Conservation (phyloP, 2,329 filamentous ascomycete species). For the Apiospora aurea region DNA sequence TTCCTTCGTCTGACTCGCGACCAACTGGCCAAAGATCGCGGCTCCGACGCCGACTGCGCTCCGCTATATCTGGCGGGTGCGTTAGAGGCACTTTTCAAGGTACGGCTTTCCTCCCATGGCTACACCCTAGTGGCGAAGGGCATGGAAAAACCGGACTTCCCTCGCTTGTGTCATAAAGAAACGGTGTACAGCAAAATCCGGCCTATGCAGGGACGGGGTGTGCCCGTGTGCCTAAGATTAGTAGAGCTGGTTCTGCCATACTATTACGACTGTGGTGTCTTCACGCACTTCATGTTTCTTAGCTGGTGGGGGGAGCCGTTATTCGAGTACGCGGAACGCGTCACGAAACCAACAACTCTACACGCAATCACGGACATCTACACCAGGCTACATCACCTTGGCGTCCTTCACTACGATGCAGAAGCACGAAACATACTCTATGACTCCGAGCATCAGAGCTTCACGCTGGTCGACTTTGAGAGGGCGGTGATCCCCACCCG, state of each 20-base stretch:
- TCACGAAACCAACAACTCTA: slow-evolving; percentile 26
- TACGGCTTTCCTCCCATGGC: slow-evolving; percentile 43
- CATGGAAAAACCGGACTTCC: slow-evolving; percentile 37
- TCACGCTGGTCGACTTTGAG: slow-evolving; percentile 46
- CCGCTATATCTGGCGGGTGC: slow-evolving; percentile 41
- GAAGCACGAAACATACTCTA: slow-evolving; percentile 44
- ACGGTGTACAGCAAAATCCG: slow-evolving; percentile 41
- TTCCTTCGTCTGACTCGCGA: slow-evolving; percentile 39
- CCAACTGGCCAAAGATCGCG: slow-evolving; percentile 43
- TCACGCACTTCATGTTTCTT: slow-evolving; percentile 43
- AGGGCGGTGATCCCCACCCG: slow-evolving; percentile 34
- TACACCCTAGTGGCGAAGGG: slow-evolving; percentile 51
- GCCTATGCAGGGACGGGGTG: slow-evolving; percentile 41
- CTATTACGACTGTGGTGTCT: slow-evolving; percentile 42
- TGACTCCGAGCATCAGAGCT: slow-evolving; percentile 30
- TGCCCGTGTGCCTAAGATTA: slow-evolving; percentile 46
- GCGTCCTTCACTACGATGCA: slow-evolving; percentile 40
- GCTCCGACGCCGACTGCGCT: slow-evolving; percentile 38
- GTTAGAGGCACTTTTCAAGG: slow-evolving; percentile 46
- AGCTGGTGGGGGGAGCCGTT: slow-evolving; percentile 42
- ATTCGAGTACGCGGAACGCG: slow-evolving; percentile 28
- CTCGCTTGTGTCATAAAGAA: slow-evolving; percentile 39
- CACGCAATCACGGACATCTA: slow-evolving; percentile 27
- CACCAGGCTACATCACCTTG: slow-evolving; percentile 28
- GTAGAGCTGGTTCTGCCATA: slow-evolving; percentile 40